Evolutionary conservation across 2,329 filamentous ascomycete species (phyloP).

Genomic region (Neofusicoccum kwambonambiense): DNA sequence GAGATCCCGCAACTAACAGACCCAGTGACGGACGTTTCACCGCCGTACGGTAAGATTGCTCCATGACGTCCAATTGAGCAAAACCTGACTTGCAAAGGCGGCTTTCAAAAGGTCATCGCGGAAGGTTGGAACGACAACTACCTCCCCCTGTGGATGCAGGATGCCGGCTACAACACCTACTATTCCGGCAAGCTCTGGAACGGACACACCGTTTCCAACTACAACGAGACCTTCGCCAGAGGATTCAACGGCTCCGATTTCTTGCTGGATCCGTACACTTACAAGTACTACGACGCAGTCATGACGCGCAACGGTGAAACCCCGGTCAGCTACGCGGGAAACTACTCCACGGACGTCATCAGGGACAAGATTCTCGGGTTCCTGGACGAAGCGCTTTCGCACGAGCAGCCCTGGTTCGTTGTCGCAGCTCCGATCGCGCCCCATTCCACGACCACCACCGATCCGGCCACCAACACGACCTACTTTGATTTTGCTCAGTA

Average conservation of each 20-base stretch:
- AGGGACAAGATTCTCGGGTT: slow-evolving; percentile 59
- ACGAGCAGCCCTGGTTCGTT: slow-evolving; percentile 64
- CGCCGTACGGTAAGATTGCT: slow-evolving; percentile 45
- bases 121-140: slow-evolving; percentile 67
- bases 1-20: neutral
- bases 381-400: slow-evolving; percentile 58
- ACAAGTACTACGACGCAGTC: slow-evolving; percentile 65
- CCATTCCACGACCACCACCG: slow-evolving; percentile 53
- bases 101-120: slow-evolving; percentile 65
- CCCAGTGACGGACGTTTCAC: slow-evolving; percentile 54
- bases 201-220: slow-evolving; percentile 60
- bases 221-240: slow-evolving; percentile 55
- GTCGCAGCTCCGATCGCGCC: slow-evolving; percentile 65
- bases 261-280: slow-evolving; percentile 65
- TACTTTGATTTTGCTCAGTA: slow-evolving; percentile 12
- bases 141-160: slow-evolving; percentile 69
- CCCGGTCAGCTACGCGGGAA: slow-evolving; percentile 55
- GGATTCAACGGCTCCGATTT: slow-evolving; percentile 59
- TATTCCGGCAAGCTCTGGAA: slow-evolving; percentile 75
- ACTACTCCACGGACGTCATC: slow-evolving; percentile 60
- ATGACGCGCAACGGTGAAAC: slow-evolving; percentile 60
- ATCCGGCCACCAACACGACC: slow-evolving; percentile 49
- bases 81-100: slow-evolving; percentile 29
- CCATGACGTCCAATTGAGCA: neutral
- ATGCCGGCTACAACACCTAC: slow-evolving; percentile 67